These are phyloP conservation scores for Polychytrium aggregatum DNA, from an alignment of 192 early-diverging fungal genomes.

Conservation along the genomic window DNA sequence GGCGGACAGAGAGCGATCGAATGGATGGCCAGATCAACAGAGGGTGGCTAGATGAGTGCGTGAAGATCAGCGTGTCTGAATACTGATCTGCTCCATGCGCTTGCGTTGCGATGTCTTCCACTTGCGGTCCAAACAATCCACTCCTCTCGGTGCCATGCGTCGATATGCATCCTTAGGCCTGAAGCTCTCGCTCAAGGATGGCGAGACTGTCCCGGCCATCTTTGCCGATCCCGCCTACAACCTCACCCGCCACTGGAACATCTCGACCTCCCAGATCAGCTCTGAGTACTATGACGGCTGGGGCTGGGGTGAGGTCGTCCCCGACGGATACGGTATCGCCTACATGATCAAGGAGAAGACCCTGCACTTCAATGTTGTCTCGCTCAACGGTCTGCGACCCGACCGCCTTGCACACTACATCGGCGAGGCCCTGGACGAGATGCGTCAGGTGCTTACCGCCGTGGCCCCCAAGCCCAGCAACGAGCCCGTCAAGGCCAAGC, in stretches of 20 bases:
- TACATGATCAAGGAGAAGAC: slow-evolving; percentile 87
- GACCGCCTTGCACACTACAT: slow-evolving; percentile 67
- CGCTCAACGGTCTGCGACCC: slow-evolving; percentile 50
- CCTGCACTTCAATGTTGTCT: slow-evolving; percentile 81
- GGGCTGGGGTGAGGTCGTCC: slow-evolving; percentile 67
- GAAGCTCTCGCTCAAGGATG: slow-evolving; percentile 57
- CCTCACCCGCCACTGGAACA: slow-evolving; percentile 74
- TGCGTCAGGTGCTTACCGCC: slow-evolving; percentile 64
- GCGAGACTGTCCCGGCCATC: slow-evolving; percentile 70
- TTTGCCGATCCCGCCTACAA: slow-evolving; percentile 79
- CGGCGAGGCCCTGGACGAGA: slow-evolving; percentile 78
- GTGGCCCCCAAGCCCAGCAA: slow-evolving; percentile 38
- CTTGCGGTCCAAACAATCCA: too few relatives aligned
- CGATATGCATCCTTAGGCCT: too few relatives aligned
- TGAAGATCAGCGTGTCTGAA: too few relatives aligned
- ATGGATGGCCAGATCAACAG: too few relatives aligned
- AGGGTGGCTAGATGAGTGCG: too few relatives aligned
- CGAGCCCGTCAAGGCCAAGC: too few relatives aligned
- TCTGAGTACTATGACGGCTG: slow-evolving; percentile 91
- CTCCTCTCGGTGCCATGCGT: too few relatives aligned
- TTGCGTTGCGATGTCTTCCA: too few relatives aligned
- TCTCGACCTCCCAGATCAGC: slow-evolving; percentile 86
- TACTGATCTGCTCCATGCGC: too few relatives aligned
- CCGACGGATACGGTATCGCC: slow-evolving; percentile 84
- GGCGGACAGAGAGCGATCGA: too few relatives aligned